Percentiles rank a stretch among this genome's conserved stretches.
These are phyloP conservation scores for Xerocomellus amylosporus DNA, from an alignment of 768 basidiomycete species.

Conservation along the genomic window DNA sequence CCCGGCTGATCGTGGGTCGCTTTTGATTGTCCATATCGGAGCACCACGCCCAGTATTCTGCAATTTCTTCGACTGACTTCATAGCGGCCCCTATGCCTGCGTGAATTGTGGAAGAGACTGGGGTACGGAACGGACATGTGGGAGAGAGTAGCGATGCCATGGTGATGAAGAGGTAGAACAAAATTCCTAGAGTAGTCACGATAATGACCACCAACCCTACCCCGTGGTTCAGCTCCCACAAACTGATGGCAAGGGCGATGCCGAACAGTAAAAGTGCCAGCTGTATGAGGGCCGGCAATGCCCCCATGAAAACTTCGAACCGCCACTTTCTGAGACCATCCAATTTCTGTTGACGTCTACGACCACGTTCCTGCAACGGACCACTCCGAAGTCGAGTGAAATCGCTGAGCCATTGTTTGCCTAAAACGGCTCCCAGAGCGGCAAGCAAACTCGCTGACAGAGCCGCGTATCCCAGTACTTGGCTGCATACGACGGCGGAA, in stretches of 20 bases:
- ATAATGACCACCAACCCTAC: slow-evolving; percentile 12
- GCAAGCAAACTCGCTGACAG: slow-evolving; percentile 21
- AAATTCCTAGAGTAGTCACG: slow-evolving; percentile 6
- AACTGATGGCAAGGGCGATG: slow-evolving; percentile 11
- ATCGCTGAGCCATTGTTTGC: slow-evolving; percentile 16
- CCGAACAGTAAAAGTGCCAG: slow-evolving; percentile 22
- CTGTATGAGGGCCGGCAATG: slow-evolving; percentile 18
- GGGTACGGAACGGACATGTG: slow-evolving; percentile 21
- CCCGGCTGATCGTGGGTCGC: neutral
- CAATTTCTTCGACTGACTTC: neutral
- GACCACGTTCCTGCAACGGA: slow-evolving; percentile 12
- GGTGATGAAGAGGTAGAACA: slow-evolving; percentile 19
- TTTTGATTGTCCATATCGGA: neutral
- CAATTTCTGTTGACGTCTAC: slow-evolving; percentile 16
- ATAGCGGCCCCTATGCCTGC: neutral
- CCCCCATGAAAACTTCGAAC: slow-evolving; percentile 13
- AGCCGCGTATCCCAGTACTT: slow-evolving; percentile 22
- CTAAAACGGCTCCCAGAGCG: slow-evolving; percentile 21
- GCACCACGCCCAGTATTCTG: slow-evolving; percentile 7
- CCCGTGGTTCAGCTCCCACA: slow-evolving; percentile 12
- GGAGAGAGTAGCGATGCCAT: slow-evolving; percentile 12
- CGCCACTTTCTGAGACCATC: slow-evolving; percentile 18
- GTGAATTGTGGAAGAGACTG: slow-evolving; percentile 11
- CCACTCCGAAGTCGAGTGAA: slow-evolving; percentile 11
- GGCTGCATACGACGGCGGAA: slow-evolving; percentile 10